Base-by-base conservation (phyloP, 768 basidiomycete genomes). In the Serendipita vermifera region DNA sequence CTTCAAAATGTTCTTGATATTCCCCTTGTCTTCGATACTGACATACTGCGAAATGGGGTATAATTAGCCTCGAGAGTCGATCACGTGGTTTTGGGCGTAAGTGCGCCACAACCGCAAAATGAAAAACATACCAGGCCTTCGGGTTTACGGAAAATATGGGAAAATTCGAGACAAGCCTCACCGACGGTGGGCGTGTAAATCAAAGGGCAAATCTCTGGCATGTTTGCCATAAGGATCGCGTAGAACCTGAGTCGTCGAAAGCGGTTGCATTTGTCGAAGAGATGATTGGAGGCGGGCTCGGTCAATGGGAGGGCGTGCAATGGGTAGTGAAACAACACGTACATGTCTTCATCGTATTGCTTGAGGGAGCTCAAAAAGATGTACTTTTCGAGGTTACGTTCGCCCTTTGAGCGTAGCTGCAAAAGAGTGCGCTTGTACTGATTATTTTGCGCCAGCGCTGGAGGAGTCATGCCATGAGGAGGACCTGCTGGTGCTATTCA, bases 101-200 rank as follows among this genome's bases (percentile, higher is more conserved):
- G 13, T 38, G 36, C 36, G 36, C 36, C 36, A 38, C 36, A 38
- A 38, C 14, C 17, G 36, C 36, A 13, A 38, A 20, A 3, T 69
- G 9, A 43, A 46, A 74, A 54, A 56, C 65, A 33, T 61, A 91
- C 78, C 67, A 83, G 68, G 38, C 86, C 86, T 65, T 88, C 85
- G 0, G 85, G 80, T 36, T 77, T 75, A 60, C 84, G 73, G 66
- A 82, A 88, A 60, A 82, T 88, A 59, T 83, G 79, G 20, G 83
- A 85, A 71, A 79, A 91, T 63, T 87, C 83, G 61, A 87, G 66
- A 65, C 89, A 92, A 2, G 90, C 91, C 62, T 93, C 88, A 24
- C 91, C 91, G 27, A 94, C 89, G 13, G 87, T 89, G 0, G 91
- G 91, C 0, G 91, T 94, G 67, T 93, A 94, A 56, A 94, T 88